Conservation (phyloP, 1,284 basidiomycete species). For the Ustilago hordei region DNA sequence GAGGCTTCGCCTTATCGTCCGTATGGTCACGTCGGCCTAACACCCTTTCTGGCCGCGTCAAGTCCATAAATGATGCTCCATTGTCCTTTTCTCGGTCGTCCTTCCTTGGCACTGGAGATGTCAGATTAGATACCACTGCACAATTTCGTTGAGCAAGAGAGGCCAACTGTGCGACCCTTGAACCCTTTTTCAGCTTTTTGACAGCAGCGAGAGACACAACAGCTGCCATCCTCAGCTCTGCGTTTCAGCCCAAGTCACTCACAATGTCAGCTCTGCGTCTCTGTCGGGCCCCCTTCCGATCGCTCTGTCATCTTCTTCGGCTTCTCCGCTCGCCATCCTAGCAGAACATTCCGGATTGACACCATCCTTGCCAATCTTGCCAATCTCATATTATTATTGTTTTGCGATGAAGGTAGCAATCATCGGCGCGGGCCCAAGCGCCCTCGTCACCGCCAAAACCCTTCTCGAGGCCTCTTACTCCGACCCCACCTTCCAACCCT, state of each 20-base stretch:
- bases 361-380: not conserved
- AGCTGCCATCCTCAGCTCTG: too few relatives aligned
- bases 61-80: not conserved
- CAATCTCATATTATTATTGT: not conserved
- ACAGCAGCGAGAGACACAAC: not conserved
- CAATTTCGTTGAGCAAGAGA: too few relatives aligned
- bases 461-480: slow-evolving; percentile 62
- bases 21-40: not conserved
- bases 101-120: not conserved
- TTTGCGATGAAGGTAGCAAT: slow-evolving; percentile 51
- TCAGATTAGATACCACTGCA: not conserved
- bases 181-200: not conserved
- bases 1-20: not conserved
- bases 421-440: slow-evolving; percentile 73
- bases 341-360: not conserved
- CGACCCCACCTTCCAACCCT: slow-evolving; percentile 72
- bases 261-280: not conserved
- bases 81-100: too few relatives aligned
- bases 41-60: not conserved
- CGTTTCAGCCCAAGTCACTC: too few relatives aligned
- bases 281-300: not conserved
- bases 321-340: not conserved
- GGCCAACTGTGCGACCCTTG: not conserved
- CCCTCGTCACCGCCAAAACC: slow-evolving; percentile 76
- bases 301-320: not conserved